phyloP scores from a whole-genome alignment of 2,329 filamentous ascomycete genomes.

The Diaporthe sp. region DNA sequence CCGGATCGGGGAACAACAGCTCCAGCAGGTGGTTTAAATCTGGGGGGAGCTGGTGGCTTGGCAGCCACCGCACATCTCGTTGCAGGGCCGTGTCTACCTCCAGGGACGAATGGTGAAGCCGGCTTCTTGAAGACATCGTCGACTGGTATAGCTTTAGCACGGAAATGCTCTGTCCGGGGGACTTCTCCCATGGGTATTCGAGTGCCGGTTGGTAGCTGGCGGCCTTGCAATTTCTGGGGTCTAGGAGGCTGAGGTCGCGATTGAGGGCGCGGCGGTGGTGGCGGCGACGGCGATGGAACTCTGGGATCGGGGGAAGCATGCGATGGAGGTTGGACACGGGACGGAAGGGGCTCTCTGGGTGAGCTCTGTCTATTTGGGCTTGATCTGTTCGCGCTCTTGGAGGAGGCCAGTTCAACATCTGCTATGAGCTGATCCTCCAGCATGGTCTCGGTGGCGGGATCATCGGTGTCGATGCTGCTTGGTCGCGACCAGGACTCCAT shows the following conservation, averaged over 20 bases:
- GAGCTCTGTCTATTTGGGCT: constrained; percentile 4
- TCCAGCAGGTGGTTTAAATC: constrained; percentile 22
- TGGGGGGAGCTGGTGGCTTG: constrained; percentile 23
- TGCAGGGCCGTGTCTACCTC: neutral
- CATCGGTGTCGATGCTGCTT: constrained; percentile 36
- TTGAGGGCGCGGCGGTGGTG: neutral
- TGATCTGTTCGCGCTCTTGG: constrained; percentile 7
- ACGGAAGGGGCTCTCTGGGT: neutral
- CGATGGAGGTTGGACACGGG: neutral
- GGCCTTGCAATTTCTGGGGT: neutral
- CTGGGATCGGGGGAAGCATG: neutral
- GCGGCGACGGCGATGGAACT: neutral
- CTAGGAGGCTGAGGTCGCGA: neutral
- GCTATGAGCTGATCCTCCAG: constrained; percentile 34
- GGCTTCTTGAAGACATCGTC: constrained; percentile 31
- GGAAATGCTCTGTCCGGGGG: neutral
- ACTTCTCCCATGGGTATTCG: neutral
- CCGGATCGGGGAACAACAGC: neutral
- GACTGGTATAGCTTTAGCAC: neutral
- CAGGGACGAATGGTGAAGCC: constrained; percentile 8
- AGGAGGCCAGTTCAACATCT: constrained; percentile 34
- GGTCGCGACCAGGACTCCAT: constrained; percentile 28
- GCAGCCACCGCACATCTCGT: neutral
- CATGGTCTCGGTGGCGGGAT: constrained; percentile 31
- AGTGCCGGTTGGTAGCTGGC: neutral